These are phyloP conservation scores for Cicer yamashitae DNA, from an alignment of 306 rosid genomes.

Conservation along the genomic window DNA sequence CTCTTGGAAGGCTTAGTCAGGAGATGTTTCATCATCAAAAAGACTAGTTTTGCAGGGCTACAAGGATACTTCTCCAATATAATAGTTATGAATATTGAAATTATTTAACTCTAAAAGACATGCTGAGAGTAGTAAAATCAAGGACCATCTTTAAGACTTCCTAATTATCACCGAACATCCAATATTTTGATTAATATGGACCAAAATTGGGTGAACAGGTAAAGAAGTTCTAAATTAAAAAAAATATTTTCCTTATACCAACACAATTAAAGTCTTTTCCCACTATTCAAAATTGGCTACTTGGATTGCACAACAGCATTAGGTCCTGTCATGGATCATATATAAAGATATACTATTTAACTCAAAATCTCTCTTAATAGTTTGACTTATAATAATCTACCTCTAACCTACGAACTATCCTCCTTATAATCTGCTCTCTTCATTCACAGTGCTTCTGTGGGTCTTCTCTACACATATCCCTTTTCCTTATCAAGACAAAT, in stretches of 20 bases:
- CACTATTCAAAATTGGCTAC: background rate
- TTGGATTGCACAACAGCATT: background rate
- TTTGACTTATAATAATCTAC: background rate
- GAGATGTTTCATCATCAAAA: background rate
- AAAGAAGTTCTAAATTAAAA: background rate
- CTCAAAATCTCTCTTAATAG: background rate
- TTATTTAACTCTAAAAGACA: background rate
- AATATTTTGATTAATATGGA: background rate
- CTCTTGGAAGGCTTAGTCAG: background rate
- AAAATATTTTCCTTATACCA: background rate
- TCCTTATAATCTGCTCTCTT: background rate
- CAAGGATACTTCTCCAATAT: constrained; percentile 11
- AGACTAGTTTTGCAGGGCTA: background rate
- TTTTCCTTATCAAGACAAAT: constrained; percentile 4
- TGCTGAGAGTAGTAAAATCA: background rate
- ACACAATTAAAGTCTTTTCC: background rate
- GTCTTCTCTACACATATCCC: background rate
- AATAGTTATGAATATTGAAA: background rate
- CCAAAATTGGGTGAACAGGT: background rate
- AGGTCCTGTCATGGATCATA: background rate
- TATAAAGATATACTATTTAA: background rate
- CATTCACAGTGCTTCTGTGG: background rate
- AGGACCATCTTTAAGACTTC: background rate
- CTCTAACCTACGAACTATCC: background rate
- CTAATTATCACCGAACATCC: constrained; percentile 2